Evolutionary conservation across 208 protist species (phyloP).

Genomic region (Leishmania turanica): DNA sequence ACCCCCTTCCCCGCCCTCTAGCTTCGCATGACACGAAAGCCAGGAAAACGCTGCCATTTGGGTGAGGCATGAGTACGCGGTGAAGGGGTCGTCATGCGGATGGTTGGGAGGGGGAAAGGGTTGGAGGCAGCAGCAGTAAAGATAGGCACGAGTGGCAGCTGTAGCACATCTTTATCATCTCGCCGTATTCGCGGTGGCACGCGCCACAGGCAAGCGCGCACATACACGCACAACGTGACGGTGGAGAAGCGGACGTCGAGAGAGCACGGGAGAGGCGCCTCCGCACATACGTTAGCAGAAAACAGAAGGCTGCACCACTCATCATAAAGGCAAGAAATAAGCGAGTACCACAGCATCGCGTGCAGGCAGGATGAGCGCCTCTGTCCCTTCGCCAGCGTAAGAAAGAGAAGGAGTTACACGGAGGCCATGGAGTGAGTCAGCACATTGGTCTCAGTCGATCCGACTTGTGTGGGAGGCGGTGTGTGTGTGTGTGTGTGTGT

Average conservation of each 20-base stretch:
- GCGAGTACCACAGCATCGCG: neutral
- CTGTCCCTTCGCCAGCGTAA: too few relatives aligned
- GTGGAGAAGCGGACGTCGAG: neutral
- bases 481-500: neutral
- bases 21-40: too few relatives aligned
- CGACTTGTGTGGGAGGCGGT: neutral
- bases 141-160: neutral
- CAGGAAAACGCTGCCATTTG: too few relatives aligned
- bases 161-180: neutral
- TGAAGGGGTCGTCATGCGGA: neutral
- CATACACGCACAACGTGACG: neutral
- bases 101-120: neutral
- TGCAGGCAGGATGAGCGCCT: neutral
- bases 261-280: neutral
- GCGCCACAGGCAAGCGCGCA: too few relatives aligned
- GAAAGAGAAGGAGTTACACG: neutral
- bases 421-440: neutral
- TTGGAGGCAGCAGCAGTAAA: neutral
- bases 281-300: neutral
- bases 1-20: too few relatives aligned
- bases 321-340: neutral
- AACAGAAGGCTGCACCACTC: neutral
- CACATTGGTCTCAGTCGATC: neutral
- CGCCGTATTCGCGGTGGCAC: neutral
- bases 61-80: too few relatives aligned